A percentile compares a stretch with the other conserved stretches of the same genome.
These are phyloP conservation scores for Penicillium griseofulvum DNA, from an alignment of 2,329 filamentous ascomycete species.

Conservation along the genomic window DNA sequence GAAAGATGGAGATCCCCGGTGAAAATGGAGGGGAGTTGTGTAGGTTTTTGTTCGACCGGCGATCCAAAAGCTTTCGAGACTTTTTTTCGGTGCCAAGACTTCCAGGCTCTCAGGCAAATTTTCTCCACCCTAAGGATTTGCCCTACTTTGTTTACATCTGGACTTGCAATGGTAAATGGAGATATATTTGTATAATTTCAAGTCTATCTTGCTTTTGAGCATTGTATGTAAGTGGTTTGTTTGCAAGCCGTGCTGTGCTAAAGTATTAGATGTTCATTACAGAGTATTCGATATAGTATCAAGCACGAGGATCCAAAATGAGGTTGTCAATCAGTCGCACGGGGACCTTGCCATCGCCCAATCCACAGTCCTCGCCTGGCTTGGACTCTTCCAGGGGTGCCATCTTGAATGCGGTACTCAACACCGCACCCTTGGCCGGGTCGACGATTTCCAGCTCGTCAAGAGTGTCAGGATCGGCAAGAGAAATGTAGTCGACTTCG, in stretches of 20 bases:
- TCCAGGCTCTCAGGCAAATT: constrained; percentile 26
- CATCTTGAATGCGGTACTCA: constrained; percentile 92
- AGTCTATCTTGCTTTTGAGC: neutral
- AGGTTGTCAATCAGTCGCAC: constrained; percentile 96
- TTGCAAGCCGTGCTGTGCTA: neutral
- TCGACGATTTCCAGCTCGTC: constrained; percentile 74
- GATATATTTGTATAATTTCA: constrained; percentile 3
- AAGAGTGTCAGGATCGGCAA: constrained; percentile 81
- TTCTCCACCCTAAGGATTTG: constrained; percentile 34
- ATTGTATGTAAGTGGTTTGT: neutral
- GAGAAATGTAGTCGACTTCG: constrained; percentile 87
- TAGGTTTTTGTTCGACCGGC: constrained; percentile 8
- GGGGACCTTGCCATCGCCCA: constrained; percentile 69
- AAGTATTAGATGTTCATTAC: neutral
- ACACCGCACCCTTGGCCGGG: constrained; percentile 67
- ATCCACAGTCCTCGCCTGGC: constrained; percentile 66
- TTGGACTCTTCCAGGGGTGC: constrained; percentile 69
- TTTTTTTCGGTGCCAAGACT: constrained; percentile 26
- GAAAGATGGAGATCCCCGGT: constrained; percentile 7
- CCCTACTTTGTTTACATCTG: constrained; percentile 31
- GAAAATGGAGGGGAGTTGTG: neutral
- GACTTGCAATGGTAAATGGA: neutral
- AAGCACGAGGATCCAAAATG: constrained; percentile 54
- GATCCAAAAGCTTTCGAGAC: constrained; percentile 20
- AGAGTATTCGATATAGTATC: neutral